Evolutionary conservation across 345 rosid genomes (phyloP), one percentile per base, ranked within the genome.

Genomic region (Capsella bursapastoris): DNA sequence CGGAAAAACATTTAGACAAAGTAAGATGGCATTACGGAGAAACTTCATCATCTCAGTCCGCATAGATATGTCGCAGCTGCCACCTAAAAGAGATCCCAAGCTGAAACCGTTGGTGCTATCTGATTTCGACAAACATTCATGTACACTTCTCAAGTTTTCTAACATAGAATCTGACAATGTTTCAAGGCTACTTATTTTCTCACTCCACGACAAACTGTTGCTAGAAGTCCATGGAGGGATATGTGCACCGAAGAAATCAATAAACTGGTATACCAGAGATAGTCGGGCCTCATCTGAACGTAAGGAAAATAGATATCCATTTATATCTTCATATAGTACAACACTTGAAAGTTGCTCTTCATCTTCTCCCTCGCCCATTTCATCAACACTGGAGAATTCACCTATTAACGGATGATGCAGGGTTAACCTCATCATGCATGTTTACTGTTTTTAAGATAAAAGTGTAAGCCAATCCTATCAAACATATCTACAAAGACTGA

Each of bases 191-290:
- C 78, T 81, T 66, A 86, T 51, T 73, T 84, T 90, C 81, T 91
- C 97, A 61, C 61, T 83, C 96, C 95, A 90, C 74, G 87, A 90
- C 76, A 93, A 85, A 82, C 86, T 87, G 83, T 94, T 94, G 55
- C 89, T 85, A 80, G 93, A 90, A 66, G 86, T 74, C 89, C 89
- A 72, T 71, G 78, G 86, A 51, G 90, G 84, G 72, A 89, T 79
- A 75, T 78, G 84, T 29, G 88, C 97, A 81, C 97, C 96, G 76
- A 88, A 94, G 74, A 94, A 94, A 57, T 90, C 93, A 71, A 94
- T 77, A 53, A 91, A 90, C 68, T 92, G 95, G 52, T 76, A 82
- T 70, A 94, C 78, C 58, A 94, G 81, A 62, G 89, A 88, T 65
- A 90, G 74, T 34, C 89, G 92, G 66, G 96, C 95, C 64, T 86